A percentile compares a stretch with the other conserved stretches of the same genome.
These are phyloP conservation scores for Garcia nutans DNA, from an alignment of 345 rosid species.

Conservation along the genomic window DNA sequence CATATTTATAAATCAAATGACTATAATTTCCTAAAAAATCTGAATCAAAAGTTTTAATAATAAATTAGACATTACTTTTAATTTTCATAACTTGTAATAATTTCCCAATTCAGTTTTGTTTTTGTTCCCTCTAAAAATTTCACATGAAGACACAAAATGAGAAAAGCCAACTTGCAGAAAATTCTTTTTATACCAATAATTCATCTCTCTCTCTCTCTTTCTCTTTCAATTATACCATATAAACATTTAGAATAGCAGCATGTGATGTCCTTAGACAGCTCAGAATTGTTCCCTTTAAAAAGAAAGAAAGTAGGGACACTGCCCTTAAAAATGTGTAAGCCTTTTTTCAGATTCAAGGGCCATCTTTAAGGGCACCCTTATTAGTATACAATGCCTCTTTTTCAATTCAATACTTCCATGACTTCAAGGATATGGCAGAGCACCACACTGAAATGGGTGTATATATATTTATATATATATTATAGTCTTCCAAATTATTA, in stretches of 20 bases:
- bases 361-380: conserved; percentile 9
- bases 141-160: neutral
- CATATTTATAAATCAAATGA: too few species aligned
- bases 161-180: neutral
- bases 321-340: conserved; percentile 23
- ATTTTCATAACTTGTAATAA: too few species aligned
- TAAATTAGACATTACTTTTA: too few species aligned
- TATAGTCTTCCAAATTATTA: too few species aligned
- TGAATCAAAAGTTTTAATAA: too few species aligned
- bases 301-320: conserved; percentile 27
- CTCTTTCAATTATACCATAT: neutral
- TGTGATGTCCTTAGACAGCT: conserved; percentile 41
- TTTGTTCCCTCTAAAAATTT: neutral
- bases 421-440: conserved; percentile 6
- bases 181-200: conserved; percentile 25
- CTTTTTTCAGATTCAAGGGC: conserved; percentile 11
- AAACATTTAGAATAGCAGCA: neutral
- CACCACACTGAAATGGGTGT: neutral
- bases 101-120: too few species aligned
- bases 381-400: neutral
- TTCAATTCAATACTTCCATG: conserved; percentile 18
- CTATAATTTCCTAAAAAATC: too few species aligned
- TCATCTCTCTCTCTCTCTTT: neutral
- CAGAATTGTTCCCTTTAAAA: conserved; percentile 7
- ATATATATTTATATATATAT: neutral